phyloP scores from a whole-genome alignment of 805 yeast species.

The Maudiozyma turicensis region DNA sequence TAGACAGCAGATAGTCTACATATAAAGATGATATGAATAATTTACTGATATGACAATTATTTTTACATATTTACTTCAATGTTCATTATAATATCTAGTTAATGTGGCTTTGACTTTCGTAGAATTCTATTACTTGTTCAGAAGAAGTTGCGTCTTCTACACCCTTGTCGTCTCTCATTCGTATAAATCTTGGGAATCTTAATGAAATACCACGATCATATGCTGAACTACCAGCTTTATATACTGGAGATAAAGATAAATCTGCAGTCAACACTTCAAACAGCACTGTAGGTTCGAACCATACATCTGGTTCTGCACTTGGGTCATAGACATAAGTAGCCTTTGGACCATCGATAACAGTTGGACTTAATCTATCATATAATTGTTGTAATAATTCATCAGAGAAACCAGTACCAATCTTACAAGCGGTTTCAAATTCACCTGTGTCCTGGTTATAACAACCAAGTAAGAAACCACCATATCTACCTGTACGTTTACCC shows the following conservation, averaged over 20 bases:
- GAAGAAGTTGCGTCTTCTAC: conserved; percentile 82
- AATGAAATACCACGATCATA: conserved; percentile 78
- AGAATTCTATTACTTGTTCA: conserved; percentile 75
- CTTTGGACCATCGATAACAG: conserved; percentile 56
- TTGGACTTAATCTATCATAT: conserved; percentile 51
- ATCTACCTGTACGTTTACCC: conserved; percentile 90
- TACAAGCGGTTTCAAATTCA: conserved; percentile 90
- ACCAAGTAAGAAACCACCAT: conserved; percentile 90
- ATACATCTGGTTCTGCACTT: conserved; percentile 76
- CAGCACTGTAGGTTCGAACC: conserved; percentile 81
- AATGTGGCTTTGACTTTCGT: conserved; percentile 53
- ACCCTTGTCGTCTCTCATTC: conserved; percentile 77
- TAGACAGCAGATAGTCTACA: no score
- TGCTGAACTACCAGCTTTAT: conserved; percentile 69
- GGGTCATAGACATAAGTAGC: conserved; percentile 61
- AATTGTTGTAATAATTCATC: conserved; percentile 67
- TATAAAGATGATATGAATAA: not conserved
- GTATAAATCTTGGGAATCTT: conserved; percentile 78
- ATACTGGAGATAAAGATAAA: conserved; percentile 76
- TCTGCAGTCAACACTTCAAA: conserved; percentile 92
- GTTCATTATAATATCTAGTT: no score
- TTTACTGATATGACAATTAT: not conserved
- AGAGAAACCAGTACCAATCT: conserved; percentile 93
- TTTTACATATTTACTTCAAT: not conserved
- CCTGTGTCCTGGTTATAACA: conserved; percentile 86